phyloP scores from a whole-genome alignment of 2,329 filamentous ascomycete genomes.

The Akanthomyces muscarius region DNA sequence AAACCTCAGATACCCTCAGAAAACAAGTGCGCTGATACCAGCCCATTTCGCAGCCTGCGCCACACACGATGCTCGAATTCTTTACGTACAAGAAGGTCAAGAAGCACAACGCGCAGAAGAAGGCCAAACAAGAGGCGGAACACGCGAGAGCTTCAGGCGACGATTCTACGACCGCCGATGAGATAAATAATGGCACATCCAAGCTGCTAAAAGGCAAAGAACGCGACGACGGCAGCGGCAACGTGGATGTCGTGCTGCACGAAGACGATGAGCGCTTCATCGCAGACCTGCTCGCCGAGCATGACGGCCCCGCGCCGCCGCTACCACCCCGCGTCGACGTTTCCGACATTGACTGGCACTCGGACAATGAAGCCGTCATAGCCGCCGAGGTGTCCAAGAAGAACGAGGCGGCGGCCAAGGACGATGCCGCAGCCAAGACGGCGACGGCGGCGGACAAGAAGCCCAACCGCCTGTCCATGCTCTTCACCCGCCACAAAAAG shows the following conservation, averaged over 20 bases:
- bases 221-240: constrained; percentile 13
- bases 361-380: constrained; percentile 27
- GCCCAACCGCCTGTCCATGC: constrained; percentile 32
- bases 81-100: constrained; percentile 60
- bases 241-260: constrained; percentile 9
- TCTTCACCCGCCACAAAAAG: constrained; percentile 38
- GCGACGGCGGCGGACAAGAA: constrained; percentile 27
- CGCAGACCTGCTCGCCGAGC: constrained; percentile 40
- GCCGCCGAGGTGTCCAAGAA: constrained; percentile 18
- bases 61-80: constrained; percentile 56
- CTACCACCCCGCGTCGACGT: constrained; percentile 52
- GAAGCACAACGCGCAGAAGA: constrained; percentile 52
- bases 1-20: neutral
- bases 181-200: constrained; percentile 46
- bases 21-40: neutral
- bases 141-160: constrained; percentile 24
- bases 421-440: constrained; percentile 25
- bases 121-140: constrained; percentile 27
- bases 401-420: constrained; percentile 6
- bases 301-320: constrained; percentile 46
- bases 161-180: constrained; percentile 26
- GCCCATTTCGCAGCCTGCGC: neutral
- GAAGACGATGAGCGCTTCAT: constrained; percentile 26
- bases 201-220: constrained; percentile 13
- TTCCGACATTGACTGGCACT: constrained; percentile 47